These are phyloP conservation scores for Nemania sp. DNA, from an alignment of 2,329 filamentous ascomycete genomes.

Conservation along the genomic window DNA sequence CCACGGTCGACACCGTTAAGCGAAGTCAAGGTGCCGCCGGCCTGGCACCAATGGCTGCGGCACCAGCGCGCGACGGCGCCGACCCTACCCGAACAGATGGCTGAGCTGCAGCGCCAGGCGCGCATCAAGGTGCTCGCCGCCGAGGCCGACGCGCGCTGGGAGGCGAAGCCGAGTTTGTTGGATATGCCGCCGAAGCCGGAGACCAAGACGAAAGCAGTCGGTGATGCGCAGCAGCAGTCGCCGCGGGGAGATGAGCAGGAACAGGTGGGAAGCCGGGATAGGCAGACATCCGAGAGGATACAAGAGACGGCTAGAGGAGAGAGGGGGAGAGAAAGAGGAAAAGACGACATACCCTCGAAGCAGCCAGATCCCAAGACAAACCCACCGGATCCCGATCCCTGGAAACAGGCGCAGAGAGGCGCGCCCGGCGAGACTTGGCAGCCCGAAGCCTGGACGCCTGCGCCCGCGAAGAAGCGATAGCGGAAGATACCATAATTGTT, in stretches of 20 bases:
- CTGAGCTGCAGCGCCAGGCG: constrained; percentile 56
- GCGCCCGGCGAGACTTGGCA: constrained; percentile 69
- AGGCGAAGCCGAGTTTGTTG: constrained; percentile 53
- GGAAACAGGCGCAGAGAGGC: constrained; percentile 56
- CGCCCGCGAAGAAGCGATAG: constrained; percentile 37
- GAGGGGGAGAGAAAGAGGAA: constrained; percentile 1
- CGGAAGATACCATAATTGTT: no score
- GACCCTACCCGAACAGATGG: constrained; percentile 58
- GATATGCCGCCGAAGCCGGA: constrained; percentile 38
- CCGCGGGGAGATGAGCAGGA: neutral
- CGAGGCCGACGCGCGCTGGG: constrained; percentile 66
- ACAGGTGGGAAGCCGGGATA: neutral
- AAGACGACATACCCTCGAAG: constrained; percentile 7
- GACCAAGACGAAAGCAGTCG: neutral
- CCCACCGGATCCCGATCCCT: constrained; percentile 51
- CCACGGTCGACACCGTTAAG: constrained; percentile 57
- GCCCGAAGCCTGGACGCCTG: constrained; percentile 64
- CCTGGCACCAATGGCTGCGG: constrained; percentile 72
- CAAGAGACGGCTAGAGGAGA: neutral
- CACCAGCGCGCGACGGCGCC: constrained; percentile 60
- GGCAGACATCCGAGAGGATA: neutral
- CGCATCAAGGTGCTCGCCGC: constrained; percentile 60
- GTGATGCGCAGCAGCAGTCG: neutral
- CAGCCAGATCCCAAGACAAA: constrained; percentile 30
- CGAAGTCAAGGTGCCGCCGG: constrained; percentile 60